Base-by-base conservation (phyloP, 805 yeast species). In the Isabelozyma rhagii region DNA sequence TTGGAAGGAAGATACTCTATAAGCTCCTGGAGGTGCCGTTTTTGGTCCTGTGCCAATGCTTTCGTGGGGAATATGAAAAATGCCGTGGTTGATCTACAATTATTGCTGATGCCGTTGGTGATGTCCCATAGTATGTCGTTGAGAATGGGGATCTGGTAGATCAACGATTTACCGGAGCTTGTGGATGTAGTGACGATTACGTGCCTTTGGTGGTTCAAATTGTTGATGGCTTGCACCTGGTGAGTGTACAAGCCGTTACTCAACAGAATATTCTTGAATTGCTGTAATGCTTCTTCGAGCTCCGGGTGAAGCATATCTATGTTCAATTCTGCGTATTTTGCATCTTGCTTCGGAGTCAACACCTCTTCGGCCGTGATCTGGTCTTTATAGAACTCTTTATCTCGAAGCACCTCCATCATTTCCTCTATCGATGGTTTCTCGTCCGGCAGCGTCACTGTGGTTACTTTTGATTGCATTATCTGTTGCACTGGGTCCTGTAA, bases 31-130 rank as follows among this genome's bases (percentile, higher is more conserved):
- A 94, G 69, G n/a, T 96, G 83, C 54, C 96, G 74, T 59, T 85
- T 85, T 66, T 94, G 99, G 72, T 94, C 99, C 62, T 94, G 99
- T 0, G 99, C 98, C 46, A 94, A 73, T 0, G 99, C 99, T 62
- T 94, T 94, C 0, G 99, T 94, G 2, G 99, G 99, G 59, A 94
- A 94, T 10, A 94, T 84, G 58, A 87, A 91, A 74, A 96, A 74
- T 8, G 97, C 87, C 0, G 96, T 88, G 4, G 79, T 58, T 0
- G 52, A 28, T n/a, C 72, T 46, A 5, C 53, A 48, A n/a, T 45
- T 47, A 31, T 48, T 31, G 69, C 70, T 9, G 70, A 69, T 41
- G 63, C 74, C 46, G 77, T 55, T 46, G 34, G 62, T 58, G 5
- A 67, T 46, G 69, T 71, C 68, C 66, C 69, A 64, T 10, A 74